A percentile compares a stretch with the other conserved stretches of the same genome.
Evolutionary conservation across 495 filamentous ascomycete genomes (phyloP).

Genomic region (Xylaria nigripes): DNA sequence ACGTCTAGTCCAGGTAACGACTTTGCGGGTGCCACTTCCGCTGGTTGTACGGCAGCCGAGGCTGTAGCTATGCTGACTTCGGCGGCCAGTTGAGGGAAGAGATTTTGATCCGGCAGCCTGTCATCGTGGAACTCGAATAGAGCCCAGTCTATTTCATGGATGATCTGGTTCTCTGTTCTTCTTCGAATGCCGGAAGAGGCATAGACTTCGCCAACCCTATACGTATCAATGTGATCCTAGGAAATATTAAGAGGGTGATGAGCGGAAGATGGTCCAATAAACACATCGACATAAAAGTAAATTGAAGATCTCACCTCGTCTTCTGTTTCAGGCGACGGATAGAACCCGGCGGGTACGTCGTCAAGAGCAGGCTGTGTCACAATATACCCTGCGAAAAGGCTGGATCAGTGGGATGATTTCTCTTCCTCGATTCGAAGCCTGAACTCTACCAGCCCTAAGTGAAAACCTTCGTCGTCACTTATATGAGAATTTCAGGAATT

Average conservation of each 20-base stretch:
- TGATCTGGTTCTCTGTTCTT: slow-evolving; percentile 50
- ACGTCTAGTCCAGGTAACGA: slow-evolving; percentile 63
- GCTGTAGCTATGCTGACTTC: slow-evolving; percentile 24
- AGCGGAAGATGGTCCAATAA: no score
- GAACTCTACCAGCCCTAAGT: background rate
- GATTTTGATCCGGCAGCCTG: slow-evolving; percentile 62
- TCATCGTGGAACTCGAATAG: slow-evolving; percentile 71
- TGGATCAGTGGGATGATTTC: slow-evolving; percentile 5
- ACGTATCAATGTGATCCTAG: slow-evolving; percentile 60
- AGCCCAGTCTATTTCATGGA: slow-evolving; percentile 95
- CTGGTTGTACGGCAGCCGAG: slow-evolving; percentile 28
- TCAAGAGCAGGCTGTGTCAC: slow-evolving; percentile 85
- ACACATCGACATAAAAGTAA: slow-evolving; percentile 24
- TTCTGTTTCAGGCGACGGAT: slow-evolving; percentile 43
- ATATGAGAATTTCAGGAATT: background rate
- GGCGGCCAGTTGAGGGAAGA: slow-evolving; percentile 44
- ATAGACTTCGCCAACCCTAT: slow-evolving; percentile 71
- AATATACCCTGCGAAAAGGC: slow-evolving; percentile 36
- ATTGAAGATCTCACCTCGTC: slow-evolving; percentile 29
- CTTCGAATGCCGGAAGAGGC: slow-evolving; percentile 83
- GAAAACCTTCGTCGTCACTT: background rate
- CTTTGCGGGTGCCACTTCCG: slow-evolving; percentile 34
- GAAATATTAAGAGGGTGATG: no score
- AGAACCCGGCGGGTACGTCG: slow-evolving; percentile 75
- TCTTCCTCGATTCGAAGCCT: background rate